phyloP scores from a whole-genome alignment of 1,284 basidiomycete genomes.

The Cystobasidium sp. region DNA sequence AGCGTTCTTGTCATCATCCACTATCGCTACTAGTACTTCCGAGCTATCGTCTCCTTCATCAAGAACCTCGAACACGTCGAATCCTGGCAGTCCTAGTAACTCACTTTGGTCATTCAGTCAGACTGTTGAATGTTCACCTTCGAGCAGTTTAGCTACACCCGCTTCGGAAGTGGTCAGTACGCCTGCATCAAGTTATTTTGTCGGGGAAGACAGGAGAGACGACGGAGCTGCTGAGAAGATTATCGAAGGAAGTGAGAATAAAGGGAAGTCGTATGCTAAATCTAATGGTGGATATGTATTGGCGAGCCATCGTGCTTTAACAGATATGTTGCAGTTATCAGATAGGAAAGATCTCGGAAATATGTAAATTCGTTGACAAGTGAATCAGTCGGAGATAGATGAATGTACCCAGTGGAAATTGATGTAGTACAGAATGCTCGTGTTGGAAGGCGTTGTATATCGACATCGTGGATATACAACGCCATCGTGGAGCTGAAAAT shows the following conservation, averaged over 20 bases:
- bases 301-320: conserved; percentile 10
- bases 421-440: too few species aligned
- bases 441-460: too few species aligned
- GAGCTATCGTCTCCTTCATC: background rate
- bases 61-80: background rate
- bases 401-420: too few species aligned
- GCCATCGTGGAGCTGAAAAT: too few species aligned
- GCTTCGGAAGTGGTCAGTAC: background rate
- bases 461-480: too few species aligned
- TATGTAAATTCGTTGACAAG: background rate
- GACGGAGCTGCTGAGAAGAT: background rate
- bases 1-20: background rate
- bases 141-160: background rate
- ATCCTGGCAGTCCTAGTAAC: background rate
- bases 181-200: conserved; percentile 1
- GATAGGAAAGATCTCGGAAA: background rate
- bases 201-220: background rate
- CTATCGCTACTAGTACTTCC: too few species aligned
- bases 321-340: background rate
- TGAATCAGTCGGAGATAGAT: too few species aligned
- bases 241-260: background rate
- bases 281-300: background rate
- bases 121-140: background rate
- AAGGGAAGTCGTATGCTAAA: too few species aligned
- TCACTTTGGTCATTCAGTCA: conserved; percentile 4